A percentile compares a stretch with the other conserved stretches of the same genome.
Evolutionary conservation across 208 protist genomes (phyloP).

Genomic region (Trypanosomatidae sp.): DNA sequence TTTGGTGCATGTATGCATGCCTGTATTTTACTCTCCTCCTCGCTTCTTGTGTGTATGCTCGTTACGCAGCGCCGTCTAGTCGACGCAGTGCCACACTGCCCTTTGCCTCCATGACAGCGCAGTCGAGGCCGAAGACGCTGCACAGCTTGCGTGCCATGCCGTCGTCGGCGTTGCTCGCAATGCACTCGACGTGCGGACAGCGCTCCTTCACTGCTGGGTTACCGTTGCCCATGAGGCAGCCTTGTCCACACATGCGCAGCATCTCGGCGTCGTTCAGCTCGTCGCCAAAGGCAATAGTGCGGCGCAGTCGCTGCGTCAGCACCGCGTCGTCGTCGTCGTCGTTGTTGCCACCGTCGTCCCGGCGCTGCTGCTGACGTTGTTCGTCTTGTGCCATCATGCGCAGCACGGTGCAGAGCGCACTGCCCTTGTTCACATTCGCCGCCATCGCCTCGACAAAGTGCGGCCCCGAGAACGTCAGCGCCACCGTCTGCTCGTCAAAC

Average conservation of each 20-base stretch:
- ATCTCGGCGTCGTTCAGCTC: conserved; percentile 43
- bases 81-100: no score
- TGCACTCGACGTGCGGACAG: conserved; percentile 23
- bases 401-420: no score
- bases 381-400: conserved; percentile 18
- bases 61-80: no score
- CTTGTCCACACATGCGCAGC: conserved; percentile 19
- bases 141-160: conserved; percentile 29
- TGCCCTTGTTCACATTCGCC: conserved; percentile 13
- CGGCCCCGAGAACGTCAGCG: no score
- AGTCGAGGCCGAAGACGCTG: conserved; percentile 12
- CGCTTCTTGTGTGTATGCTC: no score
- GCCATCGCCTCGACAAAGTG: conserved; percentile 27
- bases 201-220: conserved; percentile 17
- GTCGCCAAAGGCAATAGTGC: conserved; percentile 44
- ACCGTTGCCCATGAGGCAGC: conserved; percentile 37
- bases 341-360: conserved; percentile 1
- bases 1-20: no score
- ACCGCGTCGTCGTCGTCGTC: conserved; percentile 4
- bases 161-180: conserved; percentile 22
- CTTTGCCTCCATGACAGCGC: background rate
- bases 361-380: conserved; percentile 19
- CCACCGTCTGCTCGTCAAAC: no score
- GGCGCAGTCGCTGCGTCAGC: conserved; percentile 5
- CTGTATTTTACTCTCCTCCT: no score